Base-by-base conservation (phyloP, 345 rosid genomes). In the Pistacia integerrima region DNA sequence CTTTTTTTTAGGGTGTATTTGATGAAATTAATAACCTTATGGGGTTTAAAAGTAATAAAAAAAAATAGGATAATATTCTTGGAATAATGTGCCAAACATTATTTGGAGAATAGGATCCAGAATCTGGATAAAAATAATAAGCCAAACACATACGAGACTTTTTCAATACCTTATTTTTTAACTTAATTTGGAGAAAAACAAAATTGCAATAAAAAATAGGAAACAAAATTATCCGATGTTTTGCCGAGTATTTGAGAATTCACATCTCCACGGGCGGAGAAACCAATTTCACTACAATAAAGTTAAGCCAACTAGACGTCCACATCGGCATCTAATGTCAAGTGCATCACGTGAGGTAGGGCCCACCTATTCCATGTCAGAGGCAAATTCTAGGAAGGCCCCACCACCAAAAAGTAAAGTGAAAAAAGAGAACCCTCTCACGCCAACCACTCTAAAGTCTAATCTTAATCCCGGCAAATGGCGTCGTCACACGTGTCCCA, bases 361-460 rank as follows among this genome's bases (percentile, higher is more conserved):
- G 28, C 81, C 81, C 74, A 54, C 38, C 11, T 1, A 4, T 11
- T 51, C 79, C 82, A 77, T 71, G 61, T 61, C 67, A 20, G 71
- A 58, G 0, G 6, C 59, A 14, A 73, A 59, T 54, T 18, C 74
- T 0, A 12, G 48, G 46, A 4, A 1, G 74, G 72, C 17, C 77
- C 81, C 69, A 60, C 64, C 49, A 11, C 64, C 2, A 13, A 70
- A 74, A 74, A n/a, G 77, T 51, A 41, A 69, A 76, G 70, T 8
- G 64, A n/a, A 72, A 72, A 73, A 56, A 58, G 5, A 54, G 52
- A 5, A 20, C 3, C 4, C 11, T 7, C 35, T 69, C 3, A n/a
- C 48, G n/a, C 63, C 74, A 72, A 36, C 65, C 7, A 46, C 52
- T 6, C n/a, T 38, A 3, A 41, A 1, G 2, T 30, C 1, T 2